phyloP scores from a whole-genome alignment of 345 rosid species.

The Erucastrum elatum region DNA sequence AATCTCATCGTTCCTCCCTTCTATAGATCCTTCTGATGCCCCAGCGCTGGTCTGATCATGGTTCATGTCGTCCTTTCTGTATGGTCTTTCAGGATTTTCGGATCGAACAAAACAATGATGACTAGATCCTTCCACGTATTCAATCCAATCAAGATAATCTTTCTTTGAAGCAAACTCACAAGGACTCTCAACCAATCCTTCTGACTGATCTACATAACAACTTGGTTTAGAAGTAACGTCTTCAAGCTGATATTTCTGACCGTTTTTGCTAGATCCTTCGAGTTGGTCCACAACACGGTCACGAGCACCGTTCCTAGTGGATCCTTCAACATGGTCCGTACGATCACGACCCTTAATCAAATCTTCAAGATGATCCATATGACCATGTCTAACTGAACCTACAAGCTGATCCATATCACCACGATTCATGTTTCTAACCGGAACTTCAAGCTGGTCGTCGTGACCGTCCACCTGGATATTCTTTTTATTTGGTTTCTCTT shows the following conservation, averaged over 20 bases:
- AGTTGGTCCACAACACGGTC: slow-evolving; percentile 16
- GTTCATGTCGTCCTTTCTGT: slow-evolving; percentile 9
- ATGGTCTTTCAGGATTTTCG: background rate
- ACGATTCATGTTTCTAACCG: slow-evolving; percentile 6
- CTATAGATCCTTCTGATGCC: slow-evolving; percentile 36
- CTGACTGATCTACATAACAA: slow-evolving; percentile 7
- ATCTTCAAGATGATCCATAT: slow-evolving; percentile 38
- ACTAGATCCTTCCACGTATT: slow-evolving; percentile 39
- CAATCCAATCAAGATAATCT: slow-evolving; percentile 42
- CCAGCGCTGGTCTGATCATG: slow-evolving; percentile 18
- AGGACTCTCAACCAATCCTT: background rate
- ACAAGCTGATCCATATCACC: slow-evolving; percentile 13
- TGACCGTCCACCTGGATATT: slow-evolving; percentile 16
- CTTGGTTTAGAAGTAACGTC: slow-evolving; percentile 2
- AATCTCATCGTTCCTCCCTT: slow-evolving; percentile 28
- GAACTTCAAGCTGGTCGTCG: slow-evolving; percentile 25
- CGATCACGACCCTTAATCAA: slow-evolving; percentile 33
- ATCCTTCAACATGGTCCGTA: slow-evolving; percentile 8
- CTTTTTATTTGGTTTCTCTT: slow-evolving; percentile 24
- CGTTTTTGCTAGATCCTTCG: slow-evolving; percentile 15
- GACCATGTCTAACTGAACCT: slow-evolving; percentile 19
- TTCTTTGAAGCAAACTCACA: slow-evolving; percentile 26
- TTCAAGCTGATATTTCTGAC: slow-evolving; percentile 5
- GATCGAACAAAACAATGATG: slow-evolving; percentile 38
- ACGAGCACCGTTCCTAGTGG: background rate